Evolutionary conservation across 306 rosid genomes (phyloP), one percentile per base, ranked within the genome.

Genomic region (Rosa rugosa): DNA sequence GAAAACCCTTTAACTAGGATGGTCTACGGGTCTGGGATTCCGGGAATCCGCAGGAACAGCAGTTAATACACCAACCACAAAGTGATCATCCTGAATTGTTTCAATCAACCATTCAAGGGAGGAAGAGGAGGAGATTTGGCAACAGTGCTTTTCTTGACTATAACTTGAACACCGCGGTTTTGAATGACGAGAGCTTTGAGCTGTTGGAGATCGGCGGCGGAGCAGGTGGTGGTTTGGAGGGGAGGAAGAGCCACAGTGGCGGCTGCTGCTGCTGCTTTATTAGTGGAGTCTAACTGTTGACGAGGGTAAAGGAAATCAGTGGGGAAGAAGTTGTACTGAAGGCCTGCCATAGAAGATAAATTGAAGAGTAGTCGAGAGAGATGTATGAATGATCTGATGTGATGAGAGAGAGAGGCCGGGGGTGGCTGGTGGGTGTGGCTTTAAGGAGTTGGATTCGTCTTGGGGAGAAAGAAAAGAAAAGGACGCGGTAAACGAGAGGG

Each of bases 301-400:
- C 79, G 83, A 73, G 83, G 83, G 74, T 73, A 80, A 8, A 73
- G 22, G 64, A 79, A 79, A 50, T 79, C 82, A 8, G 82, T 79
- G 18, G 82, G 82, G 51, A 79, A 79, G 42, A 79, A 79, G 54
- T 73, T 73, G 79, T 80, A 80, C 49, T 80, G 83, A 64, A 80
- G 83, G 42, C 83, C 83, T 0, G 79, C 83, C 83, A 80, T 80
- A 69, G 57, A 56, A 56, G 56, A 50, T 50, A 17, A 1, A 14
- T 17, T 50, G n/a, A 50, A 12, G 4, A 12, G 4, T 44, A 50
- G 56, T 16, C 20, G 56, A 16, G 20, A 50, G 20, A 50, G 56
- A 50, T 0, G 56, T 4, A 16, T 50, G 56, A 14, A 47, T 47
- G 1, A 0, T 50, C 20, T 14, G n/a, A 49, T 49, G 54, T 49